Evolutionary conservation across 139 green algal species (phyloP).

Genomic region (Zygnema cylindricum): DNA sequence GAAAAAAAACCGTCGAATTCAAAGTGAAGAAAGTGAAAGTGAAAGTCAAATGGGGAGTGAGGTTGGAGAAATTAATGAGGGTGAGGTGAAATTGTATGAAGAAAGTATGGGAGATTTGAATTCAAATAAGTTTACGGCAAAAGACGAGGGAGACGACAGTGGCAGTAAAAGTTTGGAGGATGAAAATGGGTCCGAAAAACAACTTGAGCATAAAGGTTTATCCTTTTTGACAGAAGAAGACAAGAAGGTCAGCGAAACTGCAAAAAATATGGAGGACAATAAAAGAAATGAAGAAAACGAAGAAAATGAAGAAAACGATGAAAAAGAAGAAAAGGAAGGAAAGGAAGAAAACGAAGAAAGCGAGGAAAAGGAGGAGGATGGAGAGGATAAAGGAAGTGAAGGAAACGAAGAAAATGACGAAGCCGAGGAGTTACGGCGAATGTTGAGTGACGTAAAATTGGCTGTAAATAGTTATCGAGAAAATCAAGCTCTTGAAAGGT

Average conservation of each 20-base stretch:
- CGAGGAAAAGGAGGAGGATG: slow-evolving; percentile 18
- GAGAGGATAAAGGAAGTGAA: not conserved
- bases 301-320: not conserved
- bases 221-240: too few relatives aligned
- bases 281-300: not conserved
- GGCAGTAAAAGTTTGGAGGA: too few relatives aligned
- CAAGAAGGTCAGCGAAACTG: not conserved
- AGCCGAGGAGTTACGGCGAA: slow-evolving; percentile 2
- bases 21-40: not conserved
- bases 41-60: not conserved
- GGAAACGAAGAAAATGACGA: too few relatives aligned
- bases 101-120: too few relatives aligned
- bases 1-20: not conserved
- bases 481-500: slow-evolving; percentile 7
- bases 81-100: too few relatives aligned
- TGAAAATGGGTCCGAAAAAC: too few relatives aligned
- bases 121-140: too few relatives aligned
- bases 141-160: too few relatives aligned
- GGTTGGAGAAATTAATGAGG: too few relatives aligned
- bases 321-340: not conserved
- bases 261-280: not conserved
- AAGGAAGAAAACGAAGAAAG: not conserved
- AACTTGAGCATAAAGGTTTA: too few relatives aligned
- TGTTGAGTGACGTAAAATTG: not conserved
- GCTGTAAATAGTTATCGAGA: not conserved